A percentile compares a stretch with the other conserved stretches of the same genome.
phyloP scores from a whole-genome alignment of 805 yeast genomes.

The Cyberlindnera misumaiensis region DNA sequence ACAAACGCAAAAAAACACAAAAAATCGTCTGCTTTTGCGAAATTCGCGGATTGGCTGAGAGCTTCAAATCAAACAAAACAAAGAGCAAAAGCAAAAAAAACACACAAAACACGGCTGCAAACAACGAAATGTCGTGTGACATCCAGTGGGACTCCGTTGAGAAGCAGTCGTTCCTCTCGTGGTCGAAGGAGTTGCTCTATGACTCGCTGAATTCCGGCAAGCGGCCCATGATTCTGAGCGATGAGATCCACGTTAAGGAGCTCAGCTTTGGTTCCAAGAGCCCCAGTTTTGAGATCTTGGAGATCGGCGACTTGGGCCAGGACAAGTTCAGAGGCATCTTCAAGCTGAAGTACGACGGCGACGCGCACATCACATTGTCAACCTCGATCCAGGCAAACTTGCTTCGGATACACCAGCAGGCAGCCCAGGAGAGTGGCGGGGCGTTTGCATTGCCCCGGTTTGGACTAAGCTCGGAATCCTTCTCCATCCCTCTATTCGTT shows the following conservation, averaged over 20 bases:
- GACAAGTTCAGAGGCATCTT: conserved; percentile 80
- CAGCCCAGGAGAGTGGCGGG: conserved; percentile 25
- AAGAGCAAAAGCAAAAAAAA: neutral
- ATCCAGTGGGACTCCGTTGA: conserved; percentile 75
- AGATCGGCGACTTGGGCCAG: conserved; percentile 71
- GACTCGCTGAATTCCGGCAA: conserved; percentile 71
- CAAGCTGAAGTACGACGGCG: conserved; percentile 69
- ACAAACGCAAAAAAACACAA: too few species aligned
- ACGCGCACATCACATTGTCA: conserved; percentile 65
- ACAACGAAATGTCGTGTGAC: conserved; percentile 57
- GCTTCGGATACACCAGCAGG: conserved; percentile 50
- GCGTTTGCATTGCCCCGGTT: conserved; percentile 62
- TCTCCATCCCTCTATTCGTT: conserved; percentile 73
- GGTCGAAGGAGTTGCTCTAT: conserved; percentile 60
- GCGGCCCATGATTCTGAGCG: conserved; percentile 63
- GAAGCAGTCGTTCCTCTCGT: conserved; percentile 50
- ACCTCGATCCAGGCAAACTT: conserved; percentile 85
- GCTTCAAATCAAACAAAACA: neutral
- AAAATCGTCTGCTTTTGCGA: too few species aligned
- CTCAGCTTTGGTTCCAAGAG: conserved; percentile 68
- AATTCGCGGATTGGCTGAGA: too few species aligned
- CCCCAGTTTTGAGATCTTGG: conserved; percentile 71
- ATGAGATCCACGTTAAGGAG: conserved; percentile 60
- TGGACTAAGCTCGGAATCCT: conserved; percentile 55
- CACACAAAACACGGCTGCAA: conserved; percentile 1